These are phyloP conservation scores for Puccinia triticina DNA, from an alignment of 1,284 basidiomycete species.

Conservation along the genomic window DNA sequence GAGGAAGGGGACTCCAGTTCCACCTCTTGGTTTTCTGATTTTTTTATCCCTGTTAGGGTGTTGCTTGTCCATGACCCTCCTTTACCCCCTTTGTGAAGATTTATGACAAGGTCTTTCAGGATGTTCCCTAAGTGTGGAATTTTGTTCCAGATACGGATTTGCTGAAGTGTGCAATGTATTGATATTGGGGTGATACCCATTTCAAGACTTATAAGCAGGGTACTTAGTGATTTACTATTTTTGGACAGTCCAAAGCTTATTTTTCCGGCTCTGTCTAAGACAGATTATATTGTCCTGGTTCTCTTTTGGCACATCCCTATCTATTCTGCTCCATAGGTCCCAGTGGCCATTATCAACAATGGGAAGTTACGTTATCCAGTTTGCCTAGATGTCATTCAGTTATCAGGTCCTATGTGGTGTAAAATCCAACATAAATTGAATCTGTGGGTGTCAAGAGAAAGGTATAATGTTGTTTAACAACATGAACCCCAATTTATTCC, in stretches of 20 bases:
- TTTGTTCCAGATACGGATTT: not conserved
- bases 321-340: constrained; percentile 3
- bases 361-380: too few relatives aligned
- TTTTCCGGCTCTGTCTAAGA: not conserved
- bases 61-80: not conserved
- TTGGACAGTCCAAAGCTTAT: not conserved
- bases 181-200: not conserved
- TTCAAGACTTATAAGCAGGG: not conserved
- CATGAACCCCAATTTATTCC: too few relatives aligned
- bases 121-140: not conserved
- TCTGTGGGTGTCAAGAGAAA: too few relatives aligned
- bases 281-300: not conserved
- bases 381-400: too few relatives aligned
- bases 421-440: too few relatives aligned
- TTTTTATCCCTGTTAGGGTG: not conserved
- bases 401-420: too few relatives aligned
- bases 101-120: not conserved
- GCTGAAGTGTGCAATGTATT: not conserved
- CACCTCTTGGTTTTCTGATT: not conserved
- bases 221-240: not conserved
- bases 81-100: not conserved
- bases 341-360: too few relatives aligned
- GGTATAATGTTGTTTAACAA: too few relatives aligned
- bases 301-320: not conserved
- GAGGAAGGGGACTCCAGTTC: not conserved